These are phyloP conservation scores for Ascochyta pisi DNA, from an alignment of 2,329 filamentous ascomycete genomes.

Conservation along the genomic window DNA sequence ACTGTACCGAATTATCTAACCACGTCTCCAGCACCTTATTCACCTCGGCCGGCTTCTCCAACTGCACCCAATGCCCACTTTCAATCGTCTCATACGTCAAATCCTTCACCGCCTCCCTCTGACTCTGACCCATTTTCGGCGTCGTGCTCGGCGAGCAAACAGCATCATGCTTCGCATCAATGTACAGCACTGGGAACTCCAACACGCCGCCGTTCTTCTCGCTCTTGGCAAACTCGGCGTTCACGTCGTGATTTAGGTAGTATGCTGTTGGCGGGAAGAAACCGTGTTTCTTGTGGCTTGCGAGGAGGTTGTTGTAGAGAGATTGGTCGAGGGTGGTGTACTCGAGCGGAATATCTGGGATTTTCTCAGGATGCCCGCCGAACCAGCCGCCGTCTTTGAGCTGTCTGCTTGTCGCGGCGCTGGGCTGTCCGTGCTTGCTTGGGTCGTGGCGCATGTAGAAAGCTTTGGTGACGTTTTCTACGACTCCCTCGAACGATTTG, in stretches of 20 bases:
- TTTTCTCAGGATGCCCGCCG: slow-evolving; percentile 32
- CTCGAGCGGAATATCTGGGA: slow-evolving; percentile 43
- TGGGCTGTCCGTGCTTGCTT: slow-evolving; percentile 33
- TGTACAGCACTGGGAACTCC: slow-evolving; percentile 48
- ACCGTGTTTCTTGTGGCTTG: slow-evolving; percentile 51
- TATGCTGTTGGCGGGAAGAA: slow-evolving; percentile 50
- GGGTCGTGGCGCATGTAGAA: slow-evolving; percentile 35
- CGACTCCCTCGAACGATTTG: slow-evolving; percentile 30
- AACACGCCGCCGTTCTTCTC: slow-evolving; percentile 46
- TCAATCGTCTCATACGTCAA: slow-evolving; percentile 56
- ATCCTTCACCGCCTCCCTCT: slow-evolving; percentile 46
- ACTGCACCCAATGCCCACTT: slow-evolving; percentile 34
- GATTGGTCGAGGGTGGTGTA: slow-evolving; percentile 38
- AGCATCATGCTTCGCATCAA: slow-evolving; percentile 50
- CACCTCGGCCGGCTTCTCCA: slow-evolving; percentile 36
- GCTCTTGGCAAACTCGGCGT: slow-evolving; percentile 51
- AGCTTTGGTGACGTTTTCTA: slow-evolving; percentile 33
- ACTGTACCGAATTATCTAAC: slow-evolving; percentile 22
- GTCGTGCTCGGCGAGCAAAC: slow-evolving; percentile 42
- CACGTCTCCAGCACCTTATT: slow-evolving; percentile 36
- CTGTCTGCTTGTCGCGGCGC: slow-evolving; percentile 19
- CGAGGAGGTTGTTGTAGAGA: slow-evolving; percentile 35
- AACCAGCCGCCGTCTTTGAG: slow-evolving; percentile 43
- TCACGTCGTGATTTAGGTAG: slow-evolving; percentile 55
- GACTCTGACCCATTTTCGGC: slow-evolving; percentile 44